Evolutionary conservation across 345 rosid genomes (phyloP).

Genomic region (Hibiscus tridactylites): DNA sequence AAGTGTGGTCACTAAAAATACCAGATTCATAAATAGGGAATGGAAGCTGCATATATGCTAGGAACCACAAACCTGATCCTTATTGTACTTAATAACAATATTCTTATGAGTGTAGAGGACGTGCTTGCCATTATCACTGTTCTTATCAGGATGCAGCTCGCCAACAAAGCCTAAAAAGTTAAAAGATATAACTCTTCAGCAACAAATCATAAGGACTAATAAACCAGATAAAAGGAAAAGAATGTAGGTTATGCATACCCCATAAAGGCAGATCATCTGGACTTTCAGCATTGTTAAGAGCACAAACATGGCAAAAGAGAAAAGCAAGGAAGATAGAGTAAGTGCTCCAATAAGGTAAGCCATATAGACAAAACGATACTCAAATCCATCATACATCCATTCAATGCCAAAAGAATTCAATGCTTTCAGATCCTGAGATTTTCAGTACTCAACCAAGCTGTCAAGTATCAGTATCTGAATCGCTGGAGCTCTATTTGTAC

Average conservation of each 20-base stretch:
- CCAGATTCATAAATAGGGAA: not conserved
- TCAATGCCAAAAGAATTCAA: not conserved
- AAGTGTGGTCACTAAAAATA: not conserved
- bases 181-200: slow-evolving; percentile 3
- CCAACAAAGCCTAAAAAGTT: slow-evolving; percentile 69
- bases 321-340: slow-evolving; percentile 19
- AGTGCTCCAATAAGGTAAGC: slow-evolving; percentile 8
- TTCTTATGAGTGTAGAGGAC: slow-evolving; percentile 75
- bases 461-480: not conserved
- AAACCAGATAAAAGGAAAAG: not conserved
- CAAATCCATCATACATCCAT: not conserved
- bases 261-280: slow-evolving; percentile 94
- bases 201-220: not conserved
- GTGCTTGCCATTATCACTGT: slow-evolving; percentile 64
- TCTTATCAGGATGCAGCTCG: slow-evolving; percentile 65
- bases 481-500: not conserved
- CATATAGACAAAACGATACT: slow-evolving; percentile 1
- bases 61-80: slow-evolving; percentile 63
- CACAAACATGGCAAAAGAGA: slow-evolving; percentile 12
- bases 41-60: not conserved
- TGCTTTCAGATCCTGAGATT: not conserved
- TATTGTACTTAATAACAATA: slow-evolving; percentile 60
- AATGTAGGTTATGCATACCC: slow-evolving; percentile 46
- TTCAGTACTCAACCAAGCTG: not conserved
- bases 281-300: slow-evolving; percentile 27